These are phyloP conservation scores for Xylaria flabelliformis DNA, from an alignment of 495 filamentous ascomycete species.

Conservation along the genomic window DNA sequence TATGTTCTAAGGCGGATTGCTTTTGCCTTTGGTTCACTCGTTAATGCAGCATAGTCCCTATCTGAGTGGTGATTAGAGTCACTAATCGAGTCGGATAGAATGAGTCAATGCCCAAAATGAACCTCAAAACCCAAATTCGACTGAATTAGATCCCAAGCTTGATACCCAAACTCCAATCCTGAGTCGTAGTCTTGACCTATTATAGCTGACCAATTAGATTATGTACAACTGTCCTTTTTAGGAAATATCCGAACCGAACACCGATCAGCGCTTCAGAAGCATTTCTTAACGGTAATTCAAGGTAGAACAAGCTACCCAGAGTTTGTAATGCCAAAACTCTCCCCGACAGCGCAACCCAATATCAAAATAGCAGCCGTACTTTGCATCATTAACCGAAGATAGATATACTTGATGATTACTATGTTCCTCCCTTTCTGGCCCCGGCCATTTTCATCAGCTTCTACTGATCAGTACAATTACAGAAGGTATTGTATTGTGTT, in stretches of 20 bases:
- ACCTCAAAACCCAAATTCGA: neutral
- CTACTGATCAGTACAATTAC: no score
- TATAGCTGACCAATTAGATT: neutral
- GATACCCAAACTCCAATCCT: neutral
- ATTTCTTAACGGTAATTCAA: neutral
- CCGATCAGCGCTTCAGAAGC: neutral
- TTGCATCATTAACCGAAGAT: no score
- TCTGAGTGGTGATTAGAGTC: neutral
- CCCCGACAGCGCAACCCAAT: no score
- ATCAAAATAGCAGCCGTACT: no score
- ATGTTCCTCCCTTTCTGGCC: no score
- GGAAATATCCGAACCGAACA: neutral
- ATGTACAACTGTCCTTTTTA: neutral
- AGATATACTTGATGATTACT: no score
- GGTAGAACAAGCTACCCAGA: neutral
- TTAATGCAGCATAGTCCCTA: neutral
- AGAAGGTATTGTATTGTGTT: no score
- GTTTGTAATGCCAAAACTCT: neutral
- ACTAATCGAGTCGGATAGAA: neutral
- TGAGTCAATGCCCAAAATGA: neutral
- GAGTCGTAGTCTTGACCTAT: neutral
- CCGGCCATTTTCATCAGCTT: no score
- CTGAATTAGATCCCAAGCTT: neutral
- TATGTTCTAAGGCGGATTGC: neutral
- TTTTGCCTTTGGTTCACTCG: neutral